Base-by-base conservation (phyloP, 148 eudicot species). In the Amaranthus palmeri region DNA sequence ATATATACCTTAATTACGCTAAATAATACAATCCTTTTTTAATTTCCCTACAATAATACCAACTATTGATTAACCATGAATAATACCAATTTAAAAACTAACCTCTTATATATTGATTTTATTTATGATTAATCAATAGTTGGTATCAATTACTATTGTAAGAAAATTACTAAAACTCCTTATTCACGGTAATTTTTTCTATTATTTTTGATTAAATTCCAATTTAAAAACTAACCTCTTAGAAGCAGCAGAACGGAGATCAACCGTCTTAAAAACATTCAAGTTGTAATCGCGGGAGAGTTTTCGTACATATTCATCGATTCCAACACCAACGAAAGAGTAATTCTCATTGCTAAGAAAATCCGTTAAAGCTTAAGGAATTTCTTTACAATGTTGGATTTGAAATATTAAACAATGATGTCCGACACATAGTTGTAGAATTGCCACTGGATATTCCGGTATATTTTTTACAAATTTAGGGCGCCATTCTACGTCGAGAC, bases 401-500 rank as follows among this genome's bases (percentile, higher is more conserved):
- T 85, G 85, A 68, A 57, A 77, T 62, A 85, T 70, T 58, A 85
- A 84, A 61, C 86, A 83, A 43, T 14, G 45, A 10, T 51, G 67
- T 41, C 81, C 83, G 54, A 72, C 72, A 60, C 83, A 83, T 58
- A 83, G 81, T 55, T 83, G 86, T 60, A 83, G 74, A 2, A 71
- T 59, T 69, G 86, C 75, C 64, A 77, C 74, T 1, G 76, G 83
- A 74, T 80, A 80, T 13, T 25, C 55, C 67, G 3, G 44, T 15
- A n/a, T 10, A 11, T 54, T 51, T 5, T 55, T 64, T 67, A 46
- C 3, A 4, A 71, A 36, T 52, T 71, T 79, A 4, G 83, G 81
- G 48, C 76, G 83, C 85, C 85, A 83, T 57, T 83, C 83, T 70
- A 83, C 66, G 59, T 83, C 83, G 74, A 84, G 81, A 49, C 85